Percentiles rank a stretch among this genome's conserved stretches.
Conservation (phyloP, 768 basidiomycete species). For the Steccherinum ochraceum region DNA sequence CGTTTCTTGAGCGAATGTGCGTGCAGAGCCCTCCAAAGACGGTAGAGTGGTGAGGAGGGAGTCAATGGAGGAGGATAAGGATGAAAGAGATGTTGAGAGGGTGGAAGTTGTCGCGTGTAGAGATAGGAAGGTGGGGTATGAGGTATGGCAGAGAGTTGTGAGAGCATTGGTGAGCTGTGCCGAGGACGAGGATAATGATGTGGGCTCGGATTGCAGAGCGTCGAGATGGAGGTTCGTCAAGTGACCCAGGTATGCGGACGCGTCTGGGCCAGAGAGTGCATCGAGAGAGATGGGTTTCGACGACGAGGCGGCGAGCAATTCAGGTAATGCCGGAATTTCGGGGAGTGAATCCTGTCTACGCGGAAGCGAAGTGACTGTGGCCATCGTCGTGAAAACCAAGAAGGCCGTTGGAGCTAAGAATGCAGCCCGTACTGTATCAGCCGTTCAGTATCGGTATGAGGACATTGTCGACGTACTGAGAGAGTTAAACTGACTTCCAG, state of each 20-base stretch:
- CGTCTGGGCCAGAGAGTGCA: constrained; percentile 16
- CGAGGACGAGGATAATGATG: constrained; percentile 72
- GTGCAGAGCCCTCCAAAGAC: constrained; percentile 65
- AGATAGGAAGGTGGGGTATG: constrained; percentile 89
- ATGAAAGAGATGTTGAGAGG: constrained; percentile 63
- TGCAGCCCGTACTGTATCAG: no score
- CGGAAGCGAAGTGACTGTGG: no score
- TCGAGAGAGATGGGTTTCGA: constrained; percentile 6
- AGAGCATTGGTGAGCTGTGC: constrained; percentile 85
- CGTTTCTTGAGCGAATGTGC: constrained; percentile 66
- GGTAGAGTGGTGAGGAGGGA: constrained; percentile 69
- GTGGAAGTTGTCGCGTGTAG: constrained; percentile 75
- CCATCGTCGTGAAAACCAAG: no score
- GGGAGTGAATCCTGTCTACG: not conserved
- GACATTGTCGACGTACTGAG: no score
- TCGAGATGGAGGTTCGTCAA: constrained; percentile 61
- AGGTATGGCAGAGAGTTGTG: constrained; percentile 84
- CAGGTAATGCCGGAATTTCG: constrained; percentile 13
- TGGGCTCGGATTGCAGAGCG: constrained; percentile 68
- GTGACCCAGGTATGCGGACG: constrained; percentile 50
- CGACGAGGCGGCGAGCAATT: constrained; percentile 14
- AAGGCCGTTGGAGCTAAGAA: no score
- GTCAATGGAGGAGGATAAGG: constrained; percentile 69
- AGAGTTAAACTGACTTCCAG: no score
- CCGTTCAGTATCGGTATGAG: no score